Base-by-base conservation (phyloP, 805 yeast species). In the Cyberlindnera xylosilytica region DNA sequence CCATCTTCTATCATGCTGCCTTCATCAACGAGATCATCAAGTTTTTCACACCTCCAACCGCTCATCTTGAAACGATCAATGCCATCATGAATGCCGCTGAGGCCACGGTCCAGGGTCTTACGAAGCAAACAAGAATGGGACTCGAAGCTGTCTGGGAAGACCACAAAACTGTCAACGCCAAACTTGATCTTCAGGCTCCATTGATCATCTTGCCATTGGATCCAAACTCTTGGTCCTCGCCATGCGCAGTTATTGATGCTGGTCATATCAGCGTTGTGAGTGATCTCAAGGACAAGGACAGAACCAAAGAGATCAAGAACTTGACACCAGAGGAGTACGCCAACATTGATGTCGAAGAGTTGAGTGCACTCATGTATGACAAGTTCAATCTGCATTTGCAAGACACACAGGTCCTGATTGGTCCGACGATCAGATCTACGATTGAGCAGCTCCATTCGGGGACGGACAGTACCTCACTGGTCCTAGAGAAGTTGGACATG, bases 51-150 rank as follows among this genome's bases (percentile, higher is more conserved):
- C 96, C 97, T 1, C 96, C 97, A 17, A 80, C 79, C 45, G 79
- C 79, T 20, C 95, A 90, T 53, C 70, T 81, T 42, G 96, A 90
- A 56, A 89, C 97, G 0, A 79, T 93, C 18, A 91, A 89, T 28
- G 93, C 93, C 9, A 78, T 95, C 20, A 78, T 93, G 78, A 83
- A 79, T 61, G 98, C 97, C 1, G 99, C 99, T 0, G 96, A 90
- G 48, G 87, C 90, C 0, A 90, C 97, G 0, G 84, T 93, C 44
- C 97, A 89, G 56, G 97, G 95, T 2, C 70, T 93, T 49, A 82
- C 97, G 0, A 72, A 81, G 20, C 96, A 89, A 59, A 93, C 98
- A 0, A 72, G 97, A 55, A 74, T 93, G 48, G 98, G 98, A 0
- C 72, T 93, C 17, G 95, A 91, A 64, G 89, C 93, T 51, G 93